phyloP scores from a whole-genome alignment of 108 stramenopile genomes.

The Nitzschia sp. region DNA sequence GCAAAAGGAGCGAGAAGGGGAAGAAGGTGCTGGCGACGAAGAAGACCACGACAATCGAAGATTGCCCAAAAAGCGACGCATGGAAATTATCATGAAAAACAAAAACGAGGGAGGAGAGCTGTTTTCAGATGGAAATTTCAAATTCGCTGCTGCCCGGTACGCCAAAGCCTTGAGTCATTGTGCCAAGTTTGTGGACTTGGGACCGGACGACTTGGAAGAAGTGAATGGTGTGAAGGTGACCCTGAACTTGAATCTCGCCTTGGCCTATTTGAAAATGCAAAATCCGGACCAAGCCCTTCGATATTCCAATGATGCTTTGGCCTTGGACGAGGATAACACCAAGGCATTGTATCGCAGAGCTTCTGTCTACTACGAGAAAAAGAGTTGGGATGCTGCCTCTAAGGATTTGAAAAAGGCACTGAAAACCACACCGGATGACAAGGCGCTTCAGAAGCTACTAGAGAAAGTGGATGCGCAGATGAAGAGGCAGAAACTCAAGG shows the following conservation, averaged over 20 bases:
- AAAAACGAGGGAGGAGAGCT: constrained; percentile 57
- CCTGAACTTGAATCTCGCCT: constrained; percentile 49
- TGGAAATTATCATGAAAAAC: constrained; percentile 68
- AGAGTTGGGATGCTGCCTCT: constrained; percentile 51
- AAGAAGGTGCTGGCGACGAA: constrained; percentile 31
- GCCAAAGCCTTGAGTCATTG: constrained; percentile 57
- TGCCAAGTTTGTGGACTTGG: constrained; percentile 55
- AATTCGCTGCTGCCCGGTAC: constrained; percentile 55
- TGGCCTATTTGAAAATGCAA: constrained; percentile 52
- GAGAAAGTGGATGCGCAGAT: constrained; percentile 46
- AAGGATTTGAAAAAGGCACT: constrained; percentile 49
- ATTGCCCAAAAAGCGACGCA: constrained; percentile 53
- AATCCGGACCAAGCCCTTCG: constrained; percentile 52
- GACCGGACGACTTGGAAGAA: constrained; percentile 48
- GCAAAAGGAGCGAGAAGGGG: constrained; percentile 43
- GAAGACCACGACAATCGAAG: constrained; percentile 60
- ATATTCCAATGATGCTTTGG: constrained; percentile 50
- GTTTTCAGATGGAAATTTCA: constrained; percentile 45
- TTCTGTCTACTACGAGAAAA: constrained; percentile 48
- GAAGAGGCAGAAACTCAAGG: constrained; percentile 48
- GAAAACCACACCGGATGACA: constrained; percentile 48
- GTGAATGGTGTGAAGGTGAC: constrained; percentile 48
- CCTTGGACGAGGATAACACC: constrained; percentile 35
- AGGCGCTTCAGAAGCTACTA: constrained; percentile 49
- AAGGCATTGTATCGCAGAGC: constrained; percentile 60